Evolutionary conservation across 768 basidiomycete genomes (phyloP), one percentile per base, ranked within the genome.

Genomic region (Psilocybe cyanescens): DNA sequence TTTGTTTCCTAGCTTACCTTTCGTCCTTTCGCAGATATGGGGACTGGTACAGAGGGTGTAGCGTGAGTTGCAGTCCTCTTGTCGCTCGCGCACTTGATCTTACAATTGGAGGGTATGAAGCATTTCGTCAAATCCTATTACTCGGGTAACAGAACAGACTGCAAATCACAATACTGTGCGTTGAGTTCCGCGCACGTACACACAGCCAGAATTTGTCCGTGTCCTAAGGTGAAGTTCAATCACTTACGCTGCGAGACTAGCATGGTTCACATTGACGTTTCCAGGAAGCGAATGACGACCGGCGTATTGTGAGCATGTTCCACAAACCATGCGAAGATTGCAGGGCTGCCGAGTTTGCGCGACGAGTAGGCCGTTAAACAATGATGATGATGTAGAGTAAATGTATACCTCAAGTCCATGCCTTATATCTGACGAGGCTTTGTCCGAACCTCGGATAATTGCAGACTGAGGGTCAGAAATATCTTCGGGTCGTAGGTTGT

Each of bases 91-190:
- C 37, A 53, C 66, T 52, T 58, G 51, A 46, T 48, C 29, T 45
- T 59, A 11, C 33, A 45, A 47, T 41, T 45, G 19, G 45, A 16
- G 24, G 31, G 9, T 37, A 30, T 28, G 8, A 58, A 90, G 89
- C 87, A 89, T 72, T 90, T 87, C 71, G 79, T 89, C 51, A 78
- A 79, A 39, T 67, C 78, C 29, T 91, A 90, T 66, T 86, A 88
- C 65, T 84, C 87, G 0, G 89, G 90, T 35, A 74, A 79, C 58
- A 81, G 74, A 57, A 72, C 71, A 55, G 89, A 91, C 70, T 91
- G 90, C 68, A 72, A 75, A 39, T 75, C 72, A 33, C 73, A 76
- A 4, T 70, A 68, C 19, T 91, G 89, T 72, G 80, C 72, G 37
- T 69, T 84, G 65, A 90, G 89, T 72, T 63, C 70, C 9, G 79